Base-by-base conservation (phyloP, 148 eudicot species). In the Gaultheria prostrata region DNA sequence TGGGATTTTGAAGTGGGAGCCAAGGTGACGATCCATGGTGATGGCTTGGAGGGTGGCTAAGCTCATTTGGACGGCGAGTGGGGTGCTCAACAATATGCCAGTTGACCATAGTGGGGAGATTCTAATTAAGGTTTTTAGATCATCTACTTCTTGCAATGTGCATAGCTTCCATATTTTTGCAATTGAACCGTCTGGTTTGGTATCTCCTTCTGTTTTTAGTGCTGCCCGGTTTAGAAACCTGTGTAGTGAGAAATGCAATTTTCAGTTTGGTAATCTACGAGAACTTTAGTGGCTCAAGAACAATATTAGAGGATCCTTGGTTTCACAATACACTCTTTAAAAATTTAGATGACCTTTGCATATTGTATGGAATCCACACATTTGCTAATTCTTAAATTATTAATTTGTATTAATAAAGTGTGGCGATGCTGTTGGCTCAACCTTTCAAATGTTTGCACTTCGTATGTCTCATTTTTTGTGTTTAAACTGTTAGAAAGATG, bases 91-190 rank as follows among this genome's bases (percentile, higher is more conserved):
- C 33, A 93, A 46, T 3, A 91, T 83, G 56, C 91, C 86, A 11
- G 92, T 81, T 30, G 92, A 87, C 94, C 94, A 94, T 15, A 93
- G 50, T 73, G 94, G 95, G 17, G 88, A 17, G 12, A 94, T 59
- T 87, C 82, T 91, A 59, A 94, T 86, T 13, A 94, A 28, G 61
- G 79, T 63, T 80, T 89, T 89, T n/a, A 89, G 83, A 12, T 87
- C 89, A 82, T 89, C 91, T 12, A 87, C 91, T 89, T 89, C 79
- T 83, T 83, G 83, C 20, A 89, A 86, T 6, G 88, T 85, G 82
- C 91, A 77, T 65, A 83, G 59, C 53, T 63, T 83, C 89, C 86
- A 89, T 21, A 82, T 43, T 35, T 78, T 82, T 17, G 77, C 70
- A 21, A 81, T 65, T 3, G 67, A 69, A 30, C 89, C 86, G 3